Evolutionary conservation across 306 rosid species (phyloP), one percentile per base, ranked within the genome.

Genomic region (Lathyrus oleraceus): DNA sequence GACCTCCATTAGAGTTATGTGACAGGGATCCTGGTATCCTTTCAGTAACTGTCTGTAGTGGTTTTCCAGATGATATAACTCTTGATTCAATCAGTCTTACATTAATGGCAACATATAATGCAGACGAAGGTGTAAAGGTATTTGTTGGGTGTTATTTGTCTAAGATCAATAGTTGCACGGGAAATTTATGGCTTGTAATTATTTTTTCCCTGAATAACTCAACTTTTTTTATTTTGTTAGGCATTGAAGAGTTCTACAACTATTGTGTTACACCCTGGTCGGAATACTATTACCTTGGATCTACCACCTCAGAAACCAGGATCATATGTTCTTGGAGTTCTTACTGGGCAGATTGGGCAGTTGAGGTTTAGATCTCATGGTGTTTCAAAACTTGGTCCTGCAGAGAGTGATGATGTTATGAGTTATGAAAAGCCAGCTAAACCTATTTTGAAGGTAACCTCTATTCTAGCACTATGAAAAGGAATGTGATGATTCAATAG

Each of bases 281-380:
- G 88, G 67, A 94, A 94, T 79, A 87, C 89, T 51, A 81, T 91
- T 77, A 87, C 95, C 77, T 82, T 94, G 80, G 92, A 85, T 79
- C 76, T 94, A 74, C 99, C 99, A 52, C 96, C 97, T 21, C 99
- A 94, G 77, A 86, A 89, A 77, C 99, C 97, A 62, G 99, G 99
- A 77, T 94, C 99, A 47, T 94, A 94, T 80, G 96, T 91, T 69
- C 85, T 94, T 78, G 99, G 99, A 60, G 96, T 87, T 89, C 85
- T 94, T 53, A 94, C 99, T 38, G 99, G 99, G 74, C 89, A 89
- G 73, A 87, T 94, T 75, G 99, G 99, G 76, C 90, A 81, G 73
- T 82, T 94, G 81, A 78, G 95, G 57, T 87, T 94, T 78, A 86
- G 99, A 79, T 94, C 99, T 77, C 99, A 94, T 65, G 81, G 99